Percentiles rank a stretch among this genome's conserved stretches.
Conservation (phyloP, 1,139 yeast species). For the Oligophagozyma castellii region DNA sequence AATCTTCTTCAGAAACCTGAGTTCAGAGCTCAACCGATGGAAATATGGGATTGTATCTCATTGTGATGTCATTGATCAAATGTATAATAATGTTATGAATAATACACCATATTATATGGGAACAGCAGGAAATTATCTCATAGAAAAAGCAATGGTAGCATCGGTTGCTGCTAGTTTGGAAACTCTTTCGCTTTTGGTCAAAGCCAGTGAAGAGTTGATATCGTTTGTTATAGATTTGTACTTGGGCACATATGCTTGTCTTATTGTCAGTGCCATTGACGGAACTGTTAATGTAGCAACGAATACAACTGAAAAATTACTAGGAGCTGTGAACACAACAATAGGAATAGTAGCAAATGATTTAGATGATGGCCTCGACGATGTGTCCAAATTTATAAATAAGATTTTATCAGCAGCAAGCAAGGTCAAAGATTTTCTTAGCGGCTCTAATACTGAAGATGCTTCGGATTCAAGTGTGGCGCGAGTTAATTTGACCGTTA, state of each 20-base stretch:
- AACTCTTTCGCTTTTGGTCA: slow-evolving; percentile 32
- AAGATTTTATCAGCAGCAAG: slow-evolving; percentile 32
- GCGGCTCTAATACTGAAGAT: slow-evolving; percentile 31
- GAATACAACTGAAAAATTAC: slow-evolving; percentile 53
- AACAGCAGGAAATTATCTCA: slow-evolving; percentile 36
- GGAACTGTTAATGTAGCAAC: slow-evolving; percentile 63
- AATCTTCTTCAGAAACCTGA: slow-evolving; percentile 34
- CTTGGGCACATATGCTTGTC: slow-evolving; percentile 77
- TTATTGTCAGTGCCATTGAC: slow-evolving; percentile 57
- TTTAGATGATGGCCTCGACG: slow-evolving; percentile 48
- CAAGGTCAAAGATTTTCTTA: slow-evolving; percentile 39
- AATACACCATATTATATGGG: slow-evolving; percentile 47
- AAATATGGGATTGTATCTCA: slow-evolving; percentile 26
- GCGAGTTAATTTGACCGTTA: slow-evolving; percentile 46
- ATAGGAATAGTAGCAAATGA: slow-evolving; percentile 40
- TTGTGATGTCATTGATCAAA: slow-evolving; percentile 35
- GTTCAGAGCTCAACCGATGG: slow-evolving; percentile 28
- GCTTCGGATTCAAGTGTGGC: slow-evolving; percentile 23
- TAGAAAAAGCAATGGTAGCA: slow-evolving; percentile 34
- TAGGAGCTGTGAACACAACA: slow-evolving; percentile 48
- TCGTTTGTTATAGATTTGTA: slow-evolving; percentile 57
- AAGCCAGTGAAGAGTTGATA: slow-evolving; percentile 45
- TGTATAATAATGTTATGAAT: slow-evolving; percentile 29
- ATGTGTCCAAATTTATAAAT: slow-evolving; percentile 40
- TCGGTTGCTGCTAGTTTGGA: slow-evolving; percentile 33